Evolutionary conservation across 1,139 yeast genomes (phyloP).

Genomic region (Zygoascus sp.): DNA sequence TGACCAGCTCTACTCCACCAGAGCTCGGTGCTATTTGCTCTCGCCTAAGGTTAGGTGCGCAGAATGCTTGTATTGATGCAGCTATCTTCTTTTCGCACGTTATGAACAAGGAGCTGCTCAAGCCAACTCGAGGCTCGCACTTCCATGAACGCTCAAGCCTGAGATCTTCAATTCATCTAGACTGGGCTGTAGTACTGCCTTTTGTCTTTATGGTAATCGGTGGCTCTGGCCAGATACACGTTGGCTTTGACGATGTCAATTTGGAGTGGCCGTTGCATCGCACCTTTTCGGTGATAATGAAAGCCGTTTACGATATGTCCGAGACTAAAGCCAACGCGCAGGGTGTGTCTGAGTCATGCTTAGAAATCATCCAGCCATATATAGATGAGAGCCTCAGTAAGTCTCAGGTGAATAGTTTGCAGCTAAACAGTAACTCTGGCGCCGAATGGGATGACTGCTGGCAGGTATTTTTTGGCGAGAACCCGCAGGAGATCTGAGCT

Average conservation of each 20-base stretch:
- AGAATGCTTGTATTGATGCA: conserved; percentile 1
- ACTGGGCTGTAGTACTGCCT: not conserved
- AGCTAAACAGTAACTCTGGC: not conserved
- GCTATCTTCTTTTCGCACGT: not conserved
- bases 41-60: not conserved
- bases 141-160: not conserved
- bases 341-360: not conserved
- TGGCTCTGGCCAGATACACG: not conserved
- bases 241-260: not conserved
- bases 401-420: not conserved
- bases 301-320: not conserved
- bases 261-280: conserved; percentile 3
- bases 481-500: not conserved
- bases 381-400: not conserved
- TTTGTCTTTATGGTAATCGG: not conserved
- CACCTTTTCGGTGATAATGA: not conserved
- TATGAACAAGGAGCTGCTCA: not conserved
- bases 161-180: conserved; percentile 2
- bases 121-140: not conserved
- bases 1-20: not conserved
- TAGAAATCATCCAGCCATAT: not conserved
- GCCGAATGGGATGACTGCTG: conserved; percentile 3
- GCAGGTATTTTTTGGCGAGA: conserved; percentile 1
- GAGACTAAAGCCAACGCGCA: not conserved
- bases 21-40: not conserved